Percentiles rank a stretch among this genome's conserved stretches.
phyloP scores from a whole-genome alignment of 768 basidiomycete genomes.

The Epithele typhae region DNA sequence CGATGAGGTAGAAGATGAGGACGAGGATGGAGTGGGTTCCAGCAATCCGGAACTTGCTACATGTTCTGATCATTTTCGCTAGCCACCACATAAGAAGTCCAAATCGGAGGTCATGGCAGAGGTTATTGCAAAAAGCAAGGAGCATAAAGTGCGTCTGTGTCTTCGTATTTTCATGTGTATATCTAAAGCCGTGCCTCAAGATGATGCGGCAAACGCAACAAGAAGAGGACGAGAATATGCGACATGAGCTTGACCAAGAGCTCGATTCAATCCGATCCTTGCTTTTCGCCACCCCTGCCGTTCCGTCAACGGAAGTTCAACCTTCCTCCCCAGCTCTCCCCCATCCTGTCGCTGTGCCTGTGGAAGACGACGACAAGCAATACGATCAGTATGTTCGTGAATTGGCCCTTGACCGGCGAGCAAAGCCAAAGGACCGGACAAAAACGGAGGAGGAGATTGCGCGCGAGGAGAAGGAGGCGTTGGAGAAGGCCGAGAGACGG shows the following conservation, averaged over 20 bases:
- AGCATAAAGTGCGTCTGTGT: slow-evolving; percentile 67
- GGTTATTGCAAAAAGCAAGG: slow-evolving; percentile 95
- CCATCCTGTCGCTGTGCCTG: neutral
- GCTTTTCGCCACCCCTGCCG: slow-evolving; percentile 51
- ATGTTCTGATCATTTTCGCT: slow-evolving; percentile 5
- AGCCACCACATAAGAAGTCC: slow-evolving; percentile 84
- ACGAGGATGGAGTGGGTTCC: slow-evolving; percentile 41
- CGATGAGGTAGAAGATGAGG: slow-evolving; percentile 50
- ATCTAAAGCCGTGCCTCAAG: slow-evolving; percentile 34
- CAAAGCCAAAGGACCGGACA: slow-evolving; percentile 90
- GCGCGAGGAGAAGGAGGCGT: slow-evolving; percentile 75
- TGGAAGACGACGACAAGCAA: slow-evolving; percentile 47
- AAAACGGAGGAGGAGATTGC: slow-evolving; percentile 97
- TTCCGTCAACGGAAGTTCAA: too few species aligned
- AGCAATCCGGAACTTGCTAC: neutral
- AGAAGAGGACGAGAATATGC: slow-evolving; percentile 79
- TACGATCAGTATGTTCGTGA: slow-evolving; percentile 93
- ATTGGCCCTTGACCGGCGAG: slow-evolving; percentile 88
- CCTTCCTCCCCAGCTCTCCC: neutral
- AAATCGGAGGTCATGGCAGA: slow-evolving; percentile 98
- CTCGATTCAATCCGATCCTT: slow-evolving; percentile 77
- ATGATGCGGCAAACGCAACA: slow-evolving; percentile 83
- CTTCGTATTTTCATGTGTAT: neutral
- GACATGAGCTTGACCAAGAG: slow-evolving; percentile 85
- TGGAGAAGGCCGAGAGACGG: slow-evolving; percentile 82